Percentiles rank a stretch among this genome's conserved stretches.
These are phyloP conservation scores for Trypanosoma scelopori DNA, from an alignment of 208 protist genomes.

Conservation along the genomic window DNA sequence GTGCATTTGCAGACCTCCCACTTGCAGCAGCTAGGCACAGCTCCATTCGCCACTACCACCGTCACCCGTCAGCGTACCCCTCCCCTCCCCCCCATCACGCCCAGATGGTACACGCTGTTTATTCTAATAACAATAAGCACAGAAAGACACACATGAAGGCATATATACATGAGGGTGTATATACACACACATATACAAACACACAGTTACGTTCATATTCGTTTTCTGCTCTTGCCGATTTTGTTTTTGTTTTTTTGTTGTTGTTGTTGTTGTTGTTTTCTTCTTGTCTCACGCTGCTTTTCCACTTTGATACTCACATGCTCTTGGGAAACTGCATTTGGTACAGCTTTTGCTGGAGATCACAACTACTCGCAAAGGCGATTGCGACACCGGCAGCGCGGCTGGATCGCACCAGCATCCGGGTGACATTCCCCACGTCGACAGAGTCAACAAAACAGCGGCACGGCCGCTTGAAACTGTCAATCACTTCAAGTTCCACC, in stretches of 20 bases:
- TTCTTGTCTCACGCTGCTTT: no score
- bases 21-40: no score
- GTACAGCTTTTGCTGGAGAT: slow-evolving; percentile 89
- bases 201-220: slow-evolving; percentile 3
- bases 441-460: slow-evolving; percentile 89
- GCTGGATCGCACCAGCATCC: slow-evolving; percentile 84
- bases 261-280: background rate
- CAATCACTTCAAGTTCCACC: slow-evolving; percentile 88
- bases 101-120: background rate
- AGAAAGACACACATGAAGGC: background rate
- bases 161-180: background rate
- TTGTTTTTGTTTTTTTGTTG: background rate
- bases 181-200: slow-evolving; percentile 8
- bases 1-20: no score
- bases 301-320: background rate
- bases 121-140: background rate
- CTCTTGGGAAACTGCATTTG: slow-evolving; percentile 84
- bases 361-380: slow-evolving; percentile 85
- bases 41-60: background rate
- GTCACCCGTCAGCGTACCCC: background rate
- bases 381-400: slow-evolving; percentile 78
- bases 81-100: no score
- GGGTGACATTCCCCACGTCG: slow-evolving; percentile 77
- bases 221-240: background rate
- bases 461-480: slow-evolving; percentile 81